These are phyloP conservation scores for Grammothele lineata DNA, from an alignment of 768 basidiomycete species.

Conservation along the genomic window DNA sequence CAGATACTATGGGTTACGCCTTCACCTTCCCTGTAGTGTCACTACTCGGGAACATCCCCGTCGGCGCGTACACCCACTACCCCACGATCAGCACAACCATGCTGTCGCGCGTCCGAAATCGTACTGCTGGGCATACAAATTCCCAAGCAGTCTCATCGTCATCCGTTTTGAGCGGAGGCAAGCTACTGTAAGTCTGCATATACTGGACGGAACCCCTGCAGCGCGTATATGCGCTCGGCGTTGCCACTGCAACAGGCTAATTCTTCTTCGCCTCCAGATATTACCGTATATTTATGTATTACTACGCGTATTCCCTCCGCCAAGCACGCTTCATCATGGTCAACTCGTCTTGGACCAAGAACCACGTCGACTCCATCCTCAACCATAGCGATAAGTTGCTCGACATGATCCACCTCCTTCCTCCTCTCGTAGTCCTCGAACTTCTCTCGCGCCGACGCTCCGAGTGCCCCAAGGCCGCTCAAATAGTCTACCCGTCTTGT, in stretches of 20 bases:
- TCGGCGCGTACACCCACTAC: constrained; percentile 94
- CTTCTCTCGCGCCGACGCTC: constrained; percentile 5
- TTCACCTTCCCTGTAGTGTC: constrained; percentile 84
- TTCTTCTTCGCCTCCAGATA: constrained; percentile 55
- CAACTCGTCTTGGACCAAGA: constrained; percentile 93
- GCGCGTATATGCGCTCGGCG: no score
- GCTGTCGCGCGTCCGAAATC: constrained; percentile 71
- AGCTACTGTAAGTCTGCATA: constrained; percentile 51
- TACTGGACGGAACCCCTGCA: no score
- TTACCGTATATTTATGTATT: constrained; percentile 82
- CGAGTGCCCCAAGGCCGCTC: constrained; percentile 23
- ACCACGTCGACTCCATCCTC: constrained; percentile 76
- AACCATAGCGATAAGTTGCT: constrained; percentile 48
- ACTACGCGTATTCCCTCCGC: constrained; percentile 73
- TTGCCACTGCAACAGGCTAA: no score
- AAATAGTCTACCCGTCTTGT: constrained; percentile 88
- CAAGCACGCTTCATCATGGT: constrained; percentile 81
- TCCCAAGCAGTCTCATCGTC: constrained; percentile 51
- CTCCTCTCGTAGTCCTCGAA: constrained; percentile 37
- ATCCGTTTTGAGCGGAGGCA: constrained; percentile 48
- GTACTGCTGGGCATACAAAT: constrained; percentile 62
- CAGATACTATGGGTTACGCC: constrained; percentile 98
- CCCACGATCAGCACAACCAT: constrained; percentile 95
- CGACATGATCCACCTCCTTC: constrained; percentile 38
- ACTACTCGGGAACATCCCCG: constrained; percentile 57